Evolutionary conservation across 2,329 filamentous ascomycete species (phyloP), one percentile per base, ranked within the genome.

Genomic region (Fusarium sp.): DNA sequence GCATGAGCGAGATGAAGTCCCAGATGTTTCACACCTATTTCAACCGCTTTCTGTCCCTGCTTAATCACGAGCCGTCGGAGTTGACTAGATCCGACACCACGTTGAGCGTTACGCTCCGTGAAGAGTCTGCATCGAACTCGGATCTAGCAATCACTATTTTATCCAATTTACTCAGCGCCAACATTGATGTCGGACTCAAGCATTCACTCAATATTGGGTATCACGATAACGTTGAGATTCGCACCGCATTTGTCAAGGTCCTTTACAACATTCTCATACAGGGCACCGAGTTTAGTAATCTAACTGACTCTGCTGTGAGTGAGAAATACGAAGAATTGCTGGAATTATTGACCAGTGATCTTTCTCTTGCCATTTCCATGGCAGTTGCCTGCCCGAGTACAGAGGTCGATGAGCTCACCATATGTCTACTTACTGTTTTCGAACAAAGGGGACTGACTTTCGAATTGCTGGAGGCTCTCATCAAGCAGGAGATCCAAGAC

Each of bases 21-120:
- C 87, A 91, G 73, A 89, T 92, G 86, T 92, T 92, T 74, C 88
- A 91, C 66, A 88, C 86, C 9, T 92, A 92, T 76, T 92, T 92
- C 79, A 91, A 90, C 67, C 84, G 89, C 10, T 92, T 92, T 73
- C 81, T 92, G 22, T 90, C 88, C 1, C 80, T 92, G 7, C 81
- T 92, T 29, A 90, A 90, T 65, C 83, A 87, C 52, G 88, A 91
- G 57, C 78, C 83, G 1, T 73, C 80, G 10, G 87, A 89, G 41
- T 57, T 74, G 20, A 70, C 61, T 16, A 70, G 68, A 56, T 54
- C 71, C 20, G 77, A 80, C 24, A 67, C 75, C 16, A 65, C 66
- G 37, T 66, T 80, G 13, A 76, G 80, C n/a, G 73, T 81, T 6
- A 68, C 79, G 4, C 76, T 78, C 40, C 83, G 85, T 47, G 88